Conservation (phyloP, 2,329 filamentous ascomycete genomes). For the Lachnellula hyalina region DNA sequence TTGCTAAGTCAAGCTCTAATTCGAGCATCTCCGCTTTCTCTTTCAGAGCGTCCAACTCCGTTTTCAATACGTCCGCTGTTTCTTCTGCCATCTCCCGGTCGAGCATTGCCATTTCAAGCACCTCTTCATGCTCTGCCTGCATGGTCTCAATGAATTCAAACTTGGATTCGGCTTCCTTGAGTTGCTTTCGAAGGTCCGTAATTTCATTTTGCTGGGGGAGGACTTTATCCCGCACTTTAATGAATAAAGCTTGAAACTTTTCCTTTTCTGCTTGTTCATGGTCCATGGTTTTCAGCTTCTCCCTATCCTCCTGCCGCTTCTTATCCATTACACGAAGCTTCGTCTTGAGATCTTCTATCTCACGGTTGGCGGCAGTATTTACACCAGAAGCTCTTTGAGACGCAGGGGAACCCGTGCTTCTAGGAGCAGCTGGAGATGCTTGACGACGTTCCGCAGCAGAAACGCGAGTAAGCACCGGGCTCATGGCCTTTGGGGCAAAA, state of each 20-base stretch:
- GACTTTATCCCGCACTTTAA: conserved; percentile 85
- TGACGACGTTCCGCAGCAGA: conserved; percentile 17
- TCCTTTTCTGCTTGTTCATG: conserved; percentile 71
- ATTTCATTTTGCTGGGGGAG: conserved; percentile 80
- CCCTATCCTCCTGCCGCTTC: conserved; percentile 77
- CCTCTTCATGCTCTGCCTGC: conserved; percentile 78
- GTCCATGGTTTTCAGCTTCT: conserved; percentile 75
- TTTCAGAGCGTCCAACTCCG: conserved; percentile 73
- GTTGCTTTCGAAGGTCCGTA: conserved; percentile 65
- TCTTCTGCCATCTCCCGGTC: conserved; percentile 97
- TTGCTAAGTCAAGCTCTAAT: conserved; percentile 79
- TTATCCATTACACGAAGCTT: conserved; percentile 85
- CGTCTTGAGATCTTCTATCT: conserved; percentile 82
- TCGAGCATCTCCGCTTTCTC: conserved; percentile 76
- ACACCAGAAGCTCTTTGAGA: conserved; percentile 17
- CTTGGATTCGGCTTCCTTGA: conserved; percentile 69
- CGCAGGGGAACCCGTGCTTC: conserved; percentile 22
- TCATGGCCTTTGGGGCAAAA: conserved; percentile 28
- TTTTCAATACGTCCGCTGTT: conserved; percentile 74
- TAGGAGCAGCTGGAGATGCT: conserved; percentile 21
- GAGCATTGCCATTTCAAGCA: conserved; percentile 79
- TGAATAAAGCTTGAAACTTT: conserved; percentile 76
- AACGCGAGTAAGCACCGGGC: conserved; percentile 25
- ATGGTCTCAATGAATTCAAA: conserved; percentile 65
- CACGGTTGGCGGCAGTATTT: conserved; percentile 38